These are phyloP conservation scores for Tympanopsis confertula DNA, from an alignment of 2,329 filamentous ascomycete species.

Conservation along the genomic window DNA sequence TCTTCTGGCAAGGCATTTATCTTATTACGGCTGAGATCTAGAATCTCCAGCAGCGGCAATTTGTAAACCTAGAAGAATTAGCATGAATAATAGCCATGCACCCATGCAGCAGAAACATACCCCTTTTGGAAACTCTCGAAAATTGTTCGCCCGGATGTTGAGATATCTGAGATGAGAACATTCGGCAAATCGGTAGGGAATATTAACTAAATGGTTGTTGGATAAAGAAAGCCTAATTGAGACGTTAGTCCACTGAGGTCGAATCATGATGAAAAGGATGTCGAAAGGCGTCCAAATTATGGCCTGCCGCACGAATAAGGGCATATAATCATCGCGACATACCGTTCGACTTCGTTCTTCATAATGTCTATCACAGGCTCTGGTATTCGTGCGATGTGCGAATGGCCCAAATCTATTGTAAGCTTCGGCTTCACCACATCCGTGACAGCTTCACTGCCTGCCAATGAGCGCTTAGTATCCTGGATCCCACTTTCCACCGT, in stretches of 20 bases:
- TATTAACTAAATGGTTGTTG: constrained; percentile 12
- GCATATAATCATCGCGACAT: background rate
- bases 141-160: constrained; percentile 18
- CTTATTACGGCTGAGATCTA: background rate
- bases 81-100: constrained; percentile 4
- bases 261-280: background rate
- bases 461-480: background rate
- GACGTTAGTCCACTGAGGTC: constrained; percentile 12
- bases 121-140: constrained; percentile 47
- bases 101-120: constrained; percentile 30
- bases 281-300: background rate
- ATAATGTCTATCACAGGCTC: background rate
- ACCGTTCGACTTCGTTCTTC: constrained; percentile 1
- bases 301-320: background rate
- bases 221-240: constrained; percentile 2
- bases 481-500: background rate
- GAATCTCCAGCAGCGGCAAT: background rate
- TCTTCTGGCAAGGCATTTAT: background rate
- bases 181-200: constrained; percentile 31
- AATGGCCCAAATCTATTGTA: constrained; percentile 1
- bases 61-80: constrained; percentile 5
- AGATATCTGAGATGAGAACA: constrained; percentile 34
- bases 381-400: background rate
- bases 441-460: background rate
- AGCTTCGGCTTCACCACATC: constrained; percentile 1